Evolutionary conservation across 2,329 filamentous ascomycete genomes (phyloP).

Genomic region (Thielaviopsis populi): DNA sequence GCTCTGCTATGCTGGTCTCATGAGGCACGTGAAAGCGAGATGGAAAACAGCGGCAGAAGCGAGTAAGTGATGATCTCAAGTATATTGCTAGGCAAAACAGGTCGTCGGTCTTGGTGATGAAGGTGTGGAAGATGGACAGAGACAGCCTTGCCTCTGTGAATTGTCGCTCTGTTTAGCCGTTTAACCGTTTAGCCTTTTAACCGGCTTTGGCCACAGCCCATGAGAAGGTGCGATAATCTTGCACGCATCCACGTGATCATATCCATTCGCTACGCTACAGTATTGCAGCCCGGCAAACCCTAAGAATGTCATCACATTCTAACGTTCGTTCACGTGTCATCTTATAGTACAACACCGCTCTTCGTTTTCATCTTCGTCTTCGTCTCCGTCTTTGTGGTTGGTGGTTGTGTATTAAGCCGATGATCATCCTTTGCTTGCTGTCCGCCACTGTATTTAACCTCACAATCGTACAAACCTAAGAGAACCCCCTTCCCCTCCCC

Average conservation of each 20-base stretch:
- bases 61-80: background rate
- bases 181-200: too few species aligned
- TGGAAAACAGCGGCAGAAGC: background rate
- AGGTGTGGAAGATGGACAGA: too few species aligned
- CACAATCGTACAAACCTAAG: background rate
- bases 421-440: background rate
- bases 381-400: background rate
- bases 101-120: too few species aligned
- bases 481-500: background rate
- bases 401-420: background rate
- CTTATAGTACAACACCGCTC: background rate
- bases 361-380: background rate
- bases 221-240: background rate
- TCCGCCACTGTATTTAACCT: too few species aligned
- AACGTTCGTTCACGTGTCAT: too few species aligned
- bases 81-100: too few species aligned
- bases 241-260: background rate
- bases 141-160: background rate
- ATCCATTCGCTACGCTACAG: background rate
- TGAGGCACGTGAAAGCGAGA: background rate
- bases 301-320: background rate
- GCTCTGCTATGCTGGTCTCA: background rate
- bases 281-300: too few species aligned
- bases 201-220: too few species aligned
- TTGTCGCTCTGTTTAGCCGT: background rate